Percentiles rank a stretch among this genome's conserved stretches.
Evolutionary conservation across 495 filamentous ascomycete genomes (phyloP).

Genomic region (Clohesyomyces aquaticus): DNA sequence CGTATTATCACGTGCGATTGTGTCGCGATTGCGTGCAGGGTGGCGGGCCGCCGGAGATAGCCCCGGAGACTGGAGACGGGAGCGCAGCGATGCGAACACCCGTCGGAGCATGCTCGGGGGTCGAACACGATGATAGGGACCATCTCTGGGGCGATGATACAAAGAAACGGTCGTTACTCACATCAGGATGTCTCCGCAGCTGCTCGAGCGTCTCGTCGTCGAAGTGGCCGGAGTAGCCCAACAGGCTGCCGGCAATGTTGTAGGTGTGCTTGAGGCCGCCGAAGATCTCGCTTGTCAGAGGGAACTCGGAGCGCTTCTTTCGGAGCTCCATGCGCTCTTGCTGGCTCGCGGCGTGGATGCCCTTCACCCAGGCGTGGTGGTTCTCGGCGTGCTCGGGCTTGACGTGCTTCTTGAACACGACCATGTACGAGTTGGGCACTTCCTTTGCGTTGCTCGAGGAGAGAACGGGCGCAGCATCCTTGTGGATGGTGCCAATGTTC

Average conservation of each 20-base stretch:
- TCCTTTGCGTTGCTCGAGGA: constrained; percentile 74
- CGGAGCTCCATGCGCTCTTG: constrained; percentile 71
- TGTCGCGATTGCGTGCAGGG: constrained; percentile 9
- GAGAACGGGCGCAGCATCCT: constrained; percentile 84
- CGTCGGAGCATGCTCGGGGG: too few relatives aligned
- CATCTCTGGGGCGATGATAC: constrained; percentile 5
- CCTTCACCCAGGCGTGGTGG: constrained; percentile 92
- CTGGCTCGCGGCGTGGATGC: constrained; percentile 69
- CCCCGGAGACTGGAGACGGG: neutral
- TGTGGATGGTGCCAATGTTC: constrained; percentile 76
- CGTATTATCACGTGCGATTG: constrained; percentile 32
- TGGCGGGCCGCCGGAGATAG: constrained; percentile 36
- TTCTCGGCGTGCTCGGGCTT: constrained; percentile 63
- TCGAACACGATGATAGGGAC: too few relatives aligned
- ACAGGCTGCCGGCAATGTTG: constrained; percentile 78
- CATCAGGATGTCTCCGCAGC: constrained; percentile 95
- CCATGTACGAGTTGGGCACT: constrained; percentile 91
- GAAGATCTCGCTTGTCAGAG: constrained; percentile 71
- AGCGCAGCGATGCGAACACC: neutral
- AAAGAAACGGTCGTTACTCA: constrained; percentile 59
- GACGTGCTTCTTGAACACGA: constrained; percentile 98
- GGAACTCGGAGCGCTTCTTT: constrained; percentile 85
- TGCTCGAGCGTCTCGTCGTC: constrained; percentile 89
- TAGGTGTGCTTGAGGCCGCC: constrained; percentile 92
- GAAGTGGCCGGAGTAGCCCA: constrained; percentile 96